Evolutionary conservation across 148 eudicot species (phyloP).

Genomic region (Cornus kousa): DNA sequence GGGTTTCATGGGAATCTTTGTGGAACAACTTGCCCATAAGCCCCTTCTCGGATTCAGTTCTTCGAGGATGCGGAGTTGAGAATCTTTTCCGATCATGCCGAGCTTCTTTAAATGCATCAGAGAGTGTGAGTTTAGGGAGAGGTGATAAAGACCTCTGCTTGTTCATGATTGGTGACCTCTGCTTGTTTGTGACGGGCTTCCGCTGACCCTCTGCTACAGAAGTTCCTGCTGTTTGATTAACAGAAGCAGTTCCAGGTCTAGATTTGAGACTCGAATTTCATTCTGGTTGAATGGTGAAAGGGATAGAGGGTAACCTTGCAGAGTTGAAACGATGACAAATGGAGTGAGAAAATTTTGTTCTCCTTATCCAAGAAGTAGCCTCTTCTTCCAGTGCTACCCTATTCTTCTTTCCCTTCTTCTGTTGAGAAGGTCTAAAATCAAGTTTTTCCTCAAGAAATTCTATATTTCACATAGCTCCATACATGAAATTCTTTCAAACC

Average conservation of each 20-base stretch:
- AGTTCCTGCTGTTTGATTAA: constrained; percentile 21
- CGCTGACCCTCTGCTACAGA: constrained; percentile 28
- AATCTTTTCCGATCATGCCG: constrained; percentile 48
- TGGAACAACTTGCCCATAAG: constrained; percentile 28
- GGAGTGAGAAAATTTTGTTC: constrained; percentile 76
- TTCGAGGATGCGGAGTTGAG: constrained; percentile 63
- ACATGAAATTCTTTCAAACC: constrained; percentile 25
- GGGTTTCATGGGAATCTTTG: constrained; percentile 27
- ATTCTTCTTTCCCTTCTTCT: constrained; percentile 8
- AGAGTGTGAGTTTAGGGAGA: constrained; percentile 39
- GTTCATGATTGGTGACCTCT: constrained; percentile 36
- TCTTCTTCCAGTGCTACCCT: constrained; percentile 60
- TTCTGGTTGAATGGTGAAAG: constrained; percentile 30
- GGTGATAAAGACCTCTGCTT: constrained; percentile 71
- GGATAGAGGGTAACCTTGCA: constrained; percentile 44
- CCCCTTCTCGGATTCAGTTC: constrained; percentile 51
- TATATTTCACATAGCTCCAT: constrained; percentile 21
- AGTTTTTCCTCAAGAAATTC: constrained; percentile 17
- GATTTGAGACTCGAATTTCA: constrained; percentile 33
- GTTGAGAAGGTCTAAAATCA: constrained; percentile 17
- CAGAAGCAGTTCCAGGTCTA: constrained; percentile 29
- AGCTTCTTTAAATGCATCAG: constrained; percentile 81
- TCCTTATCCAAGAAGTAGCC: constrained; percentile 72
- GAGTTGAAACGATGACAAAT: constrained; percentile 68
- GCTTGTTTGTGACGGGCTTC: constrained; percentile 44